These are phyloP conservation scores for Acacia confusa DNA, from an alignment of 306 rosid genomes.

Conservation along the genomic window DNA sequence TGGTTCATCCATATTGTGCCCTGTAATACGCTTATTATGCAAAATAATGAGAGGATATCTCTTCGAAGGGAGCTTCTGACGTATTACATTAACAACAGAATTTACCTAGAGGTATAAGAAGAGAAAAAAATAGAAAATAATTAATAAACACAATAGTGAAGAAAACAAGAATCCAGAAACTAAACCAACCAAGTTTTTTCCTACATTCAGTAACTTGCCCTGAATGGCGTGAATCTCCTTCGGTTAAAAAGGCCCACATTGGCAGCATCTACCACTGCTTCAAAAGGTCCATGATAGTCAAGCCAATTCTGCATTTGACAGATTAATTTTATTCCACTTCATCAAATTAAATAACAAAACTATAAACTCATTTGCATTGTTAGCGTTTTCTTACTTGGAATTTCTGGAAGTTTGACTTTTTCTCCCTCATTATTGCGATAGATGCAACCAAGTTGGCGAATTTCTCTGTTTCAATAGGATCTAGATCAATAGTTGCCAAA, in stretches of 20 bases:
- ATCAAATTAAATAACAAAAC: constrained; percentile 23
- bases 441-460: constrained; percentile 89
- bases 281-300: constrained; percentile 84
- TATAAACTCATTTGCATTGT: constrained; percentile 17
- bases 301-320: constrained; percentile 82
- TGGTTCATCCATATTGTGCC: constrained; percentile 63
- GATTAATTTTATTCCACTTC: constrained; percentile 17
- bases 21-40: constrained; percentile 78
- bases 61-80: constrained; percentile 75
- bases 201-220: constrained; percentile 56
- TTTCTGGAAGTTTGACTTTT: constrained; percentile 65
- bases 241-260: constrained; percentile 83
- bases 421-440: constrained; percentile 70
- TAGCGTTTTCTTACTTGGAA: constrained; percentile 71
- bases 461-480: constrained; percentile 80
- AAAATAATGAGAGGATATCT: constrained; percentile 84
- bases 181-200: neutral
- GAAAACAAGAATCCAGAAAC: constrained; percentile 15
- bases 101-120: constrained; percentile 53
- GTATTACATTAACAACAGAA: constrained; percentile 69
- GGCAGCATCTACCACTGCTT: constrained; percentile 95
- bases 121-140: constrained; percentile 16
- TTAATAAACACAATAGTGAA: constrained; percentile 8
- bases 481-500: constrained; percentile 84
- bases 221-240: constrained; percentile 69